Percentiles rank a stretch among this genome's conserved stretches.
phyloP scores from a whole-genome alignment of 257 asterid genomes.

The Nicotiana tomentosiformis region DNA sequence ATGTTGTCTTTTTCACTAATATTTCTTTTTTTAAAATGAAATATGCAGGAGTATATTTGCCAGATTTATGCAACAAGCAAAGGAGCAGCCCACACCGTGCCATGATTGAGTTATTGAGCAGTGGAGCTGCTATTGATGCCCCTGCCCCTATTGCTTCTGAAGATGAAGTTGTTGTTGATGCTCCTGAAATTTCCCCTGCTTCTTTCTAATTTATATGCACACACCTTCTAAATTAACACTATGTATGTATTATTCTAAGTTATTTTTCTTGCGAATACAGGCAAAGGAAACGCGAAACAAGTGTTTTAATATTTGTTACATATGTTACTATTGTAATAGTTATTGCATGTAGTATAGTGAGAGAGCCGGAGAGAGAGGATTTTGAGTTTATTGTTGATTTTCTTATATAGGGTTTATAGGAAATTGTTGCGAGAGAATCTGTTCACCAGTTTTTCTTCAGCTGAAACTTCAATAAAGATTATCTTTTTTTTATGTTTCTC shows the following conservation, averaged over 20 bases:
- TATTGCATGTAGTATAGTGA: not conserved
- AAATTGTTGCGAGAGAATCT: not conserved
- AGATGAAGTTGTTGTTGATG: not conserved
- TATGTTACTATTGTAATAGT: not conserved
- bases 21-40: not conserved
- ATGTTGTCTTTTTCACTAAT: not conserved
- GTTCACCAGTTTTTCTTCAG: not conserved
- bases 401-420: not conserved
- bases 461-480: not conserved
- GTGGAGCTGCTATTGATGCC: constrained; percentile 17
- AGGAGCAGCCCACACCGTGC: constrained; percentile 47
- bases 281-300: not conserved
- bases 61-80: constrained; percentile 44
- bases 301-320: not conserved
- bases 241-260: not conserved
- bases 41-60: constrained; percentile 53
- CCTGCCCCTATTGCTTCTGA: constrained; percentile 5
- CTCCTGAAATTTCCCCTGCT: constrained; percentile 9
- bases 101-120: constrained; percentile 51
- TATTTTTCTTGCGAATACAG: not conserved
- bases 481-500: not conserved
- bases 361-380: not conserved
- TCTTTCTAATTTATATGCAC: not conserved
- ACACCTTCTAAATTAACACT: not conserved
- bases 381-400: not conserved